A percentile compares a stretch with the other conserved stretches of the same genome.
phyloP scores from a whole-genome alignment of 176 grass and related monocot genomes.

The Oryza nivara region DNA sequence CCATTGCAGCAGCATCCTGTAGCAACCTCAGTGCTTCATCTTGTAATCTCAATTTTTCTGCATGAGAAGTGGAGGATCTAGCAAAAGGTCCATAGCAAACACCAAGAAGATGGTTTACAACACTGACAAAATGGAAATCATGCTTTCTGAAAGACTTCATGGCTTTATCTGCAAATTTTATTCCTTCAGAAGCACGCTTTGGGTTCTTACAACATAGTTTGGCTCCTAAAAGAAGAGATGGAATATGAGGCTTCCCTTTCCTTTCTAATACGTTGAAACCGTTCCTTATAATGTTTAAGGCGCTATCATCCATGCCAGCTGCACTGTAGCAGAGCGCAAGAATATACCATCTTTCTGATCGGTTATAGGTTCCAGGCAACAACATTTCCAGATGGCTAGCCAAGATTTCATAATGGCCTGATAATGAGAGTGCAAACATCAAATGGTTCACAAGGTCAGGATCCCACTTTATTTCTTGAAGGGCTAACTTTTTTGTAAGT shows the following conservation, averaged over 20 bases:
- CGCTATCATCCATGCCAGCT: constrained; percentile 72
- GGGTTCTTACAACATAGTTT: constrained; percentile 86
- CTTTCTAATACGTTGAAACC: constrained; percentile 64
- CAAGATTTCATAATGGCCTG: constrained; percentile 82
- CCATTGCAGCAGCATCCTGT: constrained; percentile 54
- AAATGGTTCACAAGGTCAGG: constrained; percentile 91
- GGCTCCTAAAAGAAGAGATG: constrained; percentile 89
- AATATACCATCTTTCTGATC: constrained; percentile 92
- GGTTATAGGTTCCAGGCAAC: constrained; percentile 82
- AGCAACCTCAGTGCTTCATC: constrained; percentile 65
- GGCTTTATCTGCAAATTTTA: constrained; percentile 72
- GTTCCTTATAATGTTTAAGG: constrained; percentile 85
- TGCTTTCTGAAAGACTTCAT: constrained; percentile 60
- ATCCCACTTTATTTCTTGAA: constrained; percentile 86
- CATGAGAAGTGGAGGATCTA: constrained; percentile 67
- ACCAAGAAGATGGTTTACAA: constrained; percentile 81
- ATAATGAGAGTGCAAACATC: constrained; percentile 72
- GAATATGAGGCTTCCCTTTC: constrained; percentile 81
- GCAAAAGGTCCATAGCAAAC: constrained; percentile 78
- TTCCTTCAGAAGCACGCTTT: constrained; percentile 75
- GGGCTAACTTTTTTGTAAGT: constrained; percentile 76
- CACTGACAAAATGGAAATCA: constrained; percentile 68
- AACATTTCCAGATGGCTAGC: constrained; percentile 76
- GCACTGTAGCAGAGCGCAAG: constrained; percentile 92
- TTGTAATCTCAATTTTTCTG: constrained; percentile 71